Percentiles rank a stretch among this genome's conserved stretches.
Conservation (phyloP, 306 rosid genomes). For the Acacia crassicarpa region DNA sequence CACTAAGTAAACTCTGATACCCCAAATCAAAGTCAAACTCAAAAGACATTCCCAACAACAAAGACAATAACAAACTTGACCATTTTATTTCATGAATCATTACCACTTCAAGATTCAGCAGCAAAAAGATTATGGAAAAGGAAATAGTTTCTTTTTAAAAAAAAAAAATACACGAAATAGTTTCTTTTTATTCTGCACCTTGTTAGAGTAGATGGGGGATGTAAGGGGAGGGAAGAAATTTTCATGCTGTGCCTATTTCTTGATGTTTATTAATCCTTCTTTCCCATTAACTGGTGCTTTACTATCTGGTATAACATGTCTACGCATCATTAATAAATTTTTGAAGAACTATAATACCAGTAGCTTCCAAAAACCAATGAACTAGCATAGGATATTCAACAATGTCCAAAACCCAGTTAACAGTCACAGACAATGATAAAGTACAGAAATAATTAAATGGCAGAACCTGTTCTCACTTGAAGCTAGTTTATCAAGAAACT, state of each 20-base stretch:
- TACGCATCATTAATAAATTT: not conserved
- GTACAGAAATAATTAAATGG: not conserved
- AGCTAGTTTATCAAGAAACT: conserved; percentile 79
- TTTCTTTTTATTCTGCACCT: not conserved
- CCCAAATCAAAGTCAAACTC: not conserved
- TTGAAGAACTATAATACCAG: not conserved
- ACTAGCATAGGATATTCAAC: not conserved
- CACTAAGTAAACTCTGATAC: not conserved
- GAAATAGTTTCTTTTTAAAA: not conserved
- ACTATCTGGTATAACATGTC: not conserved
- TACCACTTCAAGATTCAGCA: conserved; percentile 19
- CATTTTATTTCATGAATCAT: not conserved
- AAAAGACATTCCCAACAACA: not conserved
- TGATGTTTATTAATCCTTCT: not conserved
- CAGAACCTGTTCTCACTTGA: conserved; percentile 72
- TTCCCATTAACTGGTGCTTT: not conserved
- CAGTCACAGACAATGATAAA: not conserved
- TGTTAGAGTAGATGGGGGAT: not conserved
- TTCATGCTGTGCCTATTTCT: not conserved
- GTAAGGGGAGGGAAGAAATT: not conserved
- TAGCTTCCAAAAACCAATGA: not conserved
- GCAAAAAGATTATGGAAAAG: not conserved
- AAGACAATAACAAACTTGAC: not conserved
- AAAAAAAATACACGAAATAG: no score
- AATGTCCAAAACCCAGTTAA: not conserved